Conservation (phyloP, 495 filamentous ascomycete genomes). For the Cryomyces antarcticus region DNA sequence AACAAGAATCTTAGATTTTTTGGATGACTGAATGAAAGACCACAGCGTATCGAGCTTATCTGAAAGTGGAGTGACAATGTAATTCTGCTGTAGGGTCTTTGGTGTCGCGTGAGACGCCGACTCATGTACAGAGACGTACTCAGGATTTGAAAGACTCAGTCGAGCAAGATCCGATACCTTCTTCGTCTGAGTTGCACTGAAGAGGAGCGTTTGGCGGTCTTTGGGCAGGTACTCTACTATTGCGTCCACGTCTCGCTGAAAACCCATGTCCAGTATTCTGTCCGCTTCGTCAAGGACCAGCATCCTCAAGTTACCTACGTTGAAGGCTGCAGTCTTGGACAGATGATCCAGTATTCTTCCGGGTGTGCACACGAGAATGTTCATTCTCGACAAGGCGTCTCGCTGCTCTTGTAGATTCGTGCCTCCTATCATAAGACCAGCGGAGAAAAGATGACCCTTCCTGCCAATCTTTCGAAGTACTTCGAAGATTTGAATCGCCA, state of each 20-base stretch:
- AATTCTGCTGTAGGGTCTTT: slow-evolving; percentile 68
- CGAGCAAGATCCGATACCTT: slow-evolving; percentile 81
- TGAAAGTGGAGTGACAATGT: slow-evolving; percentile 60
- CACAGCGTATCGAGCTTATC: slow-evolving; percentile 84
- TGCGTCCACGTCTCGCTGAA: slow-evolving; percentile 76
- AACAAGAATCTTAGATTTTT: slow-evolving; percentile 82
- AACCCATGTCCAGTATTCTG: slow-evolving; percentile 95
- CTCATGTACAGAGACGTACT: slow-evolving; percentile 90
- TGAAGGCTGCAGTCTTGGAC: slow-evolving; percentile 80
- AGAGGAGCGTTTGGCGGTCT: slow-evolving; percentile 75
- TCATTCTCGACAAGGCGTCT: slow-evolving; percentile 77
- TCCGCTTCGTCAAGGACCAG: slow-evolving; percentile 93
- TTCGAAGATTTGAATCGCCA: slow-evolving; percentile 95
- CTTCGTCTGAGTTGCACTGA: slow-evolving; percentile 91
- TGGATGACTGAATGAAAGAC: slow-evolving; percentile 72
- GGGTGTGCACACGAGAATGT: slow-evolving; percentile 91
- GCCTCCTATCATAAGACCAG: slow-evolving; percentile 87
- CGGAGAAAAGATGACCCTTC: slow-evolving; percentile 68
- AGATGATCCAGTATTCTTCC: slow-evolving; percentile 90
- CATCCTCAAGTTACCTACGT: slow-evolving; percentile 76
- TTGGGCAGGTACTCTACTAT: slow-evolving; percentile 83
- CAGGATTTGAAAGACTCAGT: slow-evolving; percentile 69
- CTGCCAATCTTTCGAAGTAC: slow-evolving; percentile 79
- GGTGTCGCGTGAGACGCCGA: slow-evolving; percentile 65
- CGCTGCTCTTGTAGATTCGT: slow-evolving; percentile 77